Evolutionary conservation across 2,329 filamentous ascomycete species (phyloP).

Genomic region (Dothidotthia symphoricarpi): DNA sequence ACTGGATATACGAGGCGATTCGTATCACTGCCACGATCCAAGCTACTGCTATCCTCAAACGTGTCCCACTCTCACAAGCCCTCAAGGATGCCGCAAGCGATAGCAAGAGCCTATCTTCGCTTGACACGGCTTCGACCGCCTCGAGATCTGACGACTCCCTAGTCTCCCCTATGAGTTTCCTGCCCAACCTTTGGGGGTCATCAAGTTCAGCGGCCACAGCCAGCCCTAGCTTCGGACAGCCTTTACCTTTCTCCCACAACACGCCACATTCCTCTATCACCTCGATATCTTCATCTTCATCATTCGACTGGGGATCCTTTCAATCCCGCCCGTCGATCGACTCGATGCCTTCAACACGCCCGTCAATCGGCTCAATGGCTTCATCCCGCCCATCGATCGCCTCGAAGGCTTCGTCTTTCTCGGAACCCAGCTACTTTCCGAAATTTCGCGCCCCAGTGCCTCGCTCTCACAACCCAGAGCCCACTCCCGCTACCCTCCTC

Average conservation of each 20-base stretch:
- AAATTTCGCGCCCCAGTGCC: neutral
- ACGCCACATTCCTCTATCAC: conserved; percentile 5
- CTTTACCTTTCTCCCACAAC: conserved; percentile 6
- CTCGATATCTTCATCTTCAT: conserved; percentile 6
- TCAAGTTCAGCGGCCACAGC: conserved; percentile 14
- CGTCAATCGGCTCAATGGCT: neutral
- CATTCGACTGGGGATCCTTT: conserved; percentile 3
- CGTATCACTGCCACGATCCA: conserved; percentile 34
- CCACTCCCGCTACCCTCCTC: conserved; percentile 17
- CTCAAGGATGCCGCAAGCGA: conserved; percentile 13
- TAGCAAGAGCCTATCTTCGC: neutral
- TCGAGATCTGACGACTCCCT: conserved; percentile 17
- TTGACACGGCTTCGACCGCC: conserved; percentile 9
- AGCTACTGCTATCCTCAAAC: conserved; percentile 32
- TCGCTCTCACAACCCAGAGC: neutral
- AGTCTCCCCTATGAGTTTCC: conserved; percentile 13
- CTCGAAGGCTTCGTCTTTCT: too few species aligned
- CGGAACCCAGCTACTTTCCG: neutral
- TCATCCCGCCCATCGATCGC: neutral
- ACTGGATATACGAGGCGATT: conserved; percentile 40
- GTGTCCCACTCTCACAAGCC: conserved; percentile 29
- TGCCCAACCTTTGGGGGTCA: conserved; percentile 17
- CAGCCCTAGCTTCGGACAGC: conserved; percentile 4
- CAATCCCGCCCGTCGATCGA: conserved; percentile 8
- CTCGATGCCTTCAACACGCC: conserved; percentile 7